Base-by-base conservation (phyloP, 2,329 filamentous ascomycete species). In the Sporothrix brunneoviolacea region DNA sequence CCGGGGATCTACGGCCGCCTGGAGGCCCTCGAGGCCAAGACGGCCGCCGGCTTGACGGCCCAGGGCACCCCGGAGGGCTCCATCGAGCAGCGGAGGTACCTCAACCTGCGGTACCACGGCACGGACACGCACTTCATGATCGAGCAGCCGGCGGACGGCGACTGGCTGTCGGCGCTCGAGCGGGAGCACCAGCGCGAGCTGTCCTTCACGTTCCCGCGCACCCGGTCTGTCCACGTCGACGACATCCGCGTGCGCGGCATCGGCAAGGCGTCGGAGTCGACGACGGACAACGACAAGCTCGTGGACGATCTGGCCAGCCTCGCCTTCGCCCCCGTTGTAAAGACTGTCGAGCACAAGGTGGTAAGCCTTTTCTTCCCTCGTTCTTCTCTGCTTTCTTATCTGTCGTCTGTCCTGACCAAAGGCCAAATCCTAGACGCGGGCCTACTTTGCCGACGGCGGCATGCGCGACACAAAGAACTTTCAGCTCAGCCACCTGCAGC, bases 81-180 rank as follows among this genome's bases (percentile, higher is more conserved):
- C n/a, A n/a, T n/a, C n/a, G n/a, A n/a, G n/a, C n/a, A n/a, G n/a
- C n/a, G n/a, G n/a, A 86, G 94, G 62, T 96, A 95, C 61, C 78
- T 96, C 48, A 95, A 96, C 63, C 89, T 96, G 83, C 76, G 90
- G 51, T 95, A 95, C 61, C 79, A 88, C 22, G 90, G 90, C 8
- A 95, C 90, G 0, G 90, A 95, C 62, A 93, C 88, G 4, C 87
- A 90, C 0, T 75, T 95, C 33, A 95, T 95, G 90, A 82, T 95
- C 46, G 69, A 91, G 56, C 88, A 85, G 65, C 88, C 89, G 0
- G 76, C 67, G 2, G 68, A 76, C 36, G 77, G 82, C 46, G 83
- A 87, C 1, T 96, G 91, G 67, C 87, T 84, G 2, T 79, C 84
- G 56, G 89, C 88, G 0, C 95, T 96, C 59, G 73, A 94, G 21